Percentiles rank a stretch among this genome's conserved stretches.
Conservation (phyloP, 2,329 filamentous ascomycete genomes). For the Lojkania enalia region DNA sequence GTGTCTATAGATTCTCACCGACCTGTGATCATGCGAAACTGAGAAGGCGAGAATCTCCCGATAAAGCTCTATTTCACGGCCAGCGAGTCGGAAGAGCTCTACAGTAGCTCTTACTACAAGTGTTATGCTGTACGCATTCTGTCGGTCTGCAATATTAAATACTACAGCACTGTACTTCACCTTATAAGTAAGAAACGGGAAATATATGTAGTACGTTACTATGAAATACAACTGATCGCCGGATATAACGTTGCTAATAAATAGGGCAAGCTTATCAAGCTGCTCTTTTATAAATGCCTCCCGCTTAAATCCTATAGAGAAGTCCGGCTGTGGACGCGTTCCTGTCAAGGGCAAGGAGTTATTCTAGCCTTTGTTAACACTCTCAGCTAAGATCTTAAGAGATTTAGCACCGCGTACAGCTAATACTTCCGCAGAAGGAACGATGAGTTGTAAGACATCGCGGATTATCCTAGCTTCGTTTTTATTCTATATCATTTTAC, state of each 20-base stretch:
- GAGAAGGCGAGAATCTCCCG: constrained; percentile 20
- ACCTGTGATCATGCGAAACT: constrained; percentile 16
- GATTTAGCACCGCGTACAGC: constrained; percentile 27
- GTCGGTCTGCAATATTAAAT: constrained; percentile 31
- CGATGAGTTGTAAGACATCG: constrained; percentile 45
- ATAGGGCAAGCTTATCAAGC: constrained; percentile 37
- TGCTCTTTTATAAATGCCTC: constrained; percentile 50
- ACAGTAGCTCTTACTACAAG: constrained; percentile 15
- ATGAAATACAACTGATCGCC: constrained; percentile 48
- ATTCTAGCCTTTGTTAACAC: constrained; percentile 48
- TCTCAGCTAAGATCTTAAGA: constrained; percentile 39
- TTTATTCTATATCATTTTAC: constrained; percentile 31
- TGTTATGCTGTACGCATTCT: constrained; percentile 23
- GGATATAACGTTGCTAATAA: neutral
- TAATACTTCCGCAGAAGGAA: constrained; percentile 46
- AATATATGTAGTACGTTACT: constrained; percentile 51
- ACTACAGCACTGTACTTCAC: constrained; percentile 47
- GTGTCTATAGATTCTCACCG: constrained; percentile 16
- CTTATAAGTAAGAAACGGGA: constrained; percentile 55
- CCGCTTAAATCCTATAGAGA: constrained; percentile 47
- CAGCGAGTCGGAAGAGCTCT: constrained; percentile 18
- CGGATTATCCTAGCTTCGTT: constrained; percentile 48
- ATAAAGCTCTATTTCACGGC: constrained; percentile 14
- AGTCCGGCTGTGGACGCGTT: constrained; percentile 49
- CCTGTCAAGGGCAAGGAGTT: constrained; percentile 43